Evolutionary conservation across 1,284 basidiomycete genomes (phyloP), one percentile per base, ranked within the genome.

Genomic region (Xerocomus amazonicus): DNA sequence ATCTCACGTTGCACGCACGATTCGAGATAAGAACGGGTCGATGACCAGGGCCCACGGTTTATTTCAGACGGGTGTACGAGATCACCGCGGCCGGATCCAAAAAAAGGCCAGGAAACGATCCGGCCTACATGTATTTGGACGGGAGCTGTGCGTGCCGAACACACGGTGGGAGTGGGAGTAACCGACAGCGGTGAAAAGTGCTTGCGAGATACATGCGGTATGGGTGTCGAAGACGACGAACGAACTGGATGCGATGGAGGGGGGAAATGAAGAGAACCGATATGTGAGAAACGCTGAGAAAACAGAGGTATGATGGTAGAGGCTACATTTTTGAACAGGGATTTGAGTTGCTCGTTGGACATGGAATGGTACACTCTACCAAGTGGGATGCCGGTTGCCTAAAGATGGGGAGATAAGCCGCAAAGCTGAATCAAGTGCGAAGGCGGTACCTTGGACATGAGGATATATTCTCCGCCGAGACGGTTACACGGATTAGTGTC

Each of bases 51-150:
- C 1, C 88, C 89, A 17, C 88, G 81, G 57, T 88, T 74, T 37
- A 91, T 74, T 57, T 87, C 85, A 19, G 73, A 69, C 2, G 85
- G 80, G 58, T 87, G 83, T 1, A 69, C 59, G 17, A 89, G 75
- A 50, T 86, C 82, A 28, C 88, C 88, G 32, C 89, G 77, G 57
- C 84, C 81, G 8, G 84, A 84, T 38, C 88, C 88, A 63, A 91
- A 91, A 74, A 91, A 91, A 1, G 88, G 84, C 87, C 89, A 91
- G 3, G 87, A 89, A 48, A 91, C 79, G 59, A 91, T 90, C 7
- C 84, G 84, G 2, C 87, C 87, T 35, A 90, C 73, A 48, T 83
- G 71, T 1, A 27, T 56, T 4, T 5, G 6, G 36, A 19, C 12
- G 36, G 36, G 17, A 9, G 36, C 4, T 0, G 19, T 9, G 36